Percentiles rank a stretch among this genome's conserved stretches.
phyloP scores from a whole-genome alignment of 768 basidiomycete species.

The Tephrocybe rancida region DNA sequence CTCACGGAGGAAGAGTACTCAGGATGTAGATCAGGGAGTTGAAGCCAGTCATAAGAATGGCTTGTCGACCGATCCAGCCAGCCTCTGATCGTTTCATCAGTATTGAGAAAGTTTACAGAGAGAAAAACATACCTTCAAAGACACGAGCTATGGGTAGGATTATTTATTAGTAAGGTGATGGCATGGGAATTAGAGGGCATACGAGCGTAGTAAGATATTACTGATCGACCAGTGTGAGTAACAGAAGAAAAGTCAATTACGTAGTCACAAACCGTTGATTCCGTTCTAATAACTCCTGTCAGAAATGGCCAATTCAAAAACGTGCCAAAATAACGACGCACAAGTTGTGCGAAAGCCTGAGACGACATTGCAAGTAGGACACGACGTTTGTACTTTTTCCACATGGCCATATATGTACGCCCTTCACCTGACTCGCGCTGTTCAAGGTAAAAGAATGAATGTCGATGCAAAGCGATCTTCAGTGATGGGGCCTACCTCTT shows the following conservation, averaged over 20 bases:
- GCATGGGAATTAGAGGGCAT: conserved; percentile 30
- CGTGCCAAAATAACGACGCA: conserved; percentile 43
- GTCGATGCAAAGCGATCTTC: background rate
- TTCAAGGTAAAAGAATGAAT: background rate
- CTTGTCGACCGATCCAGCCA: conserved; percentile 86
- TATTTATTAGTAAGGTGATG: background rate
- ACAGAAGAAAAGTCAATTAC: background rate
- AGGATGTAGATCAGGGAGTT: conserved; percentile 74
- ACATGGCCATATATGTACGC: conserved; percentile 80
- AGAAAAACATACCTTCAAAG: conserved; percentile 73
- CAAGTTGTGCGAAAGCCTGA: conserved; percentile 93
- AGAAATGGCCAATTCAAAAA: background rate
- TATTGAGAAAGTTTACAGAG: background rate
- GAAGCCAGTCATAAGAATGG: conserved; percentile 88
- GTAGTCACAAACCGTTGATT: conserved; percentile 73
- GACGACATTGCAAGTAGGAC: conserved; percentile 94
- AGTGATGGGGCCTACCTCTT: conserved; percentile 51
- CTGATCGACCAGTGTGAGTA: conserved; percentile 37
- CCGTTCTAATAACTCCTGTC: conserved; percentile 64
- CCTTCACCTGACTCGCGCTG: conserved; percentile 79
- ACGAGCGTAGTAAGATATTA: conserved; percentile 96
- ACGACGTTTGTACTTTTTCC: conserved; percentile 83
- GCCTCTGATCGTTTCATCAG: conserved; percentile 51
- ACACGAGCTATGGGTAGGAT: conserved; percentile 68
- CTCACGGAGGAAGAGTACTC: conserved; percentile 73